A percentile compares a stretch with the other conserved stretches of the same genome.
phyloP scores from a whole-genome alignment of 495 filamentous ascomycete species.

The Geopyxis carbonaria region DNA sequence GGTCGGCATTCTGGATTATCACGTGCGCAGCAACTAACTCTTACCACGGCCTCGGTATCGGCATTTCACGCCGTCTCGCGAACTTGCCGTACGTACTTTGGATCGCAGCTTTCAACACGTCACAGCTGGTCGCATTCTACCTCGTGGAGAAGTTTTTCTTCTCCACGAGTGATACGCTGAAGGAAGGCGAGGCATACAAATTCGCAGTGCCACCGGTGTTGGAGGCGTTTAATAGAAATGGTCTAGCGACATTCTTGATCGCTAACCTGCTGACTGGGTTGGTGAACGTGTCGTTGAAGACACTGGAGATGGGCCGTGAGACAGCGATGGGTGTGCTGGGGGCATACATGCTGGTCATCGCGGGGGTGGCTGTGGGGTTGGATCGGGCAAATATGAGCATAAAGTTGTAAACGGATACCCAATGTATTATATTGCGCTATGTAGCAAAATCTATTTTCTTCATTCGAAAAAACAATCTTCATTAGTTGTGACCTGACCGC shows the following conservation, averaged over 20 bases:
- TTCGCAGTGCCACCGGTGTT: constrained; percentile 61
- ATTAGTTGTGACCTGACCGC: neutral
- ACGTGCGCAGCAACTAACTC: constrained; percentile 51
- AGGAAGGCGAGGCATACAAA: constrained; percentile 42
- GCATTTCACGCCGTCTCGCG: constrained; percentile 72
- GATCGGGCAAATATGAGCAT: constrained; percentile 58
- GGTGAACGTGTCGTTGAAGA: constrained; percentile 72
- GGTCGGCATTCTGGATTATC: constrained; percentile 46
- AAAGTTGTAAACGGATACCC: constrained; percentile 58
- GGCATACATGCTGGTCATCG: constrained; percentile 50
- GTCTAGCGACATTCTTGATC: constrained; percentile 67
- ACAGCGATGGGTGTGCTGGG: constrained; percentile 57
- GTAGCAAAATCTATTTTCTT: neutral
- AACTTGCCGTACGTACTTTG: constrained; percentile 90
- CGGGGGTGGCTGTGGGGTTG: constrained; percentile 49
- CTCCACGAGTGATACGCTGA: constrained; percentile 35
- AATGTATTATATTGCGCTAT: neutral
- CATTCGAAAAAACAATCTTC: neutral
- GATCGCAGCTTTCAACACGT: constrained; percentile 74
- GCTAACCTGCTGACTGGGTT: constrained; percentile 80
- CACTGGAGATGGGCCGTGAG: constrained; percentile 45
- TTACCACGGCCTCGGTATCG: constrained; percentile 52
- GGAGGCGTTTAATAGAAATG: constrained; percentile 72
- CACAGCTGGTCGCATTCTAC: constrained; percentile 61
- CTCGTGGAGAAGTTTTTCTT: constrained; percentile 61